Evolutionary conservation across 345 rosid species (phyloP), one percentile per base, ranked within the genome.

Genomic region (Clausena lansium): DNA sequence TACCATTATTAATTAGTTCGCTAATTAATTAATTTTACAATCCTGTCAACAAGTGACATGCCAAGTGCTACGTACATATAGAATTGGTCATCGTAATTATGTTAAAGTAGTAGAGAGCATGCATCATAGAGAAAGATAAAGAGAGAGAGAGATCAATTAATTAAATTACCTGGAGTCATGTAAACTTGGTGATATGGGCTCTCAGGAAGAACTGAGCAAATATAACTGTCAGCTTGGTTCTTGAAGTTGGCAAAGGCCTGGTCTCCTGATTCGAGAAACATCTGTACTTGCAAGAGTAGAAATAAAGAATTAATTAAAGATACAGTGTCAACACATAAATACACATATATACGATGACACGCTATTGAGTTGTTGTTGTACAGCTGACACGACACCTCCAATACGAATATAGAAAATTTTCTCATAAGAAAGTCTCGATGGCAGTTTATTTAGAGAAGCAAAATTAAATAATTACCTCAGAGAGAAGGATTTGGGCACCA

Each of bases 401-500:
- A 41, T 11, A 13, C 50, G 5, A 45, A 45, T 14, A 13, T 45
- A 45, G 11, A 45, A 45, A 45, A 45, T 13, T 11, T 13, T 45
- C 50, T 45, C 50, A 45, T 3, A 45, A 13, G 5, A 45, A 5
- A 45, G 17, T 45, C 50, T 45, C 13, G 50, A 45, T 45, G 50
- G 50, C 50, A 13, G 17, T 45, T 13, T 45, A 45, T 45, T 45
- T 13, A 63, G 39, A 64, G 69, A 20, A 4, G 6, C 66, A 61
- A 20, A 20, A 1, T 9, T 35, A 35, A 22, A 17, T 32, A 32
- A 28, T 28, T 63, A 91, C 98, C 94, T 90, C 80, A 11, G 92
- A 80, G 20, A 93, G 86, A 30, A 95, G 88, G 67, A 95, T 59
- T 74, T 95, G 98, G 2, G 91, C 89, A 27, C 98, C 99, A 1